Evolutionary conservation across 768 basidiomycete genomes (phyloP).

Genomic region (Lentinus brumalis): DNA sequence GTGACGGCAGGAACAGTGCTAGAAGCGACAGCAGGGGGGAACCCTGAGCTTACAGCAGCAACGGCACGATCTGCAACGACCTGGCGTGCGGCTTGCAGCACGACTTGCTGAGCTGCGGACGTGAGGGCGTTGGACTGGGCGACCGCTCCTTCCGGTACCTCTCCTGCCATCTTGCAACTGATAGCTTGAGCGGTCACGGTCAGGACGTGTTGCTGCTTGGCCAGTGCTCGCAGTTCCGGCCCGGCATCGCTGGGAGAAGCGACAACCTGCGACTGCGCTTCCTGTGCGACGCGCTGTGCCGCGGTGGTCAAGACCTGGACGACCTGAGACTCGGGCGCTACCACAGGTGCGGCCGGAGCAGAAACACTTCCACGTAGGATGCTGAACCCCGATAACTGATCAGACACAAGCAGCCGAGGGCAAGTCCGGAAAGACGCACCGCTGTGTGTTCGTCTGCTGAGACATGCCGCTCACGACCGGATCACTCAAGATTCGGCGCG

Average conservation of each 20-base stretch:
- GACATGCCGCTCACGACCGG: constrained; percentile 29
- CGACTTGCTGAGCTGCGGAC: constrained; percentile 79
- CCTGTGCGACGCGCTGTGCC: constrained; percentile 76
- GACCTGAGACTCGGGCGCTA: constrained; percentile 65
- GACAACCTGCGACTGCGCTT: constrained; percentile 68
- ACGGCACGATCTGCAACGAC: constrained; percentile 55
- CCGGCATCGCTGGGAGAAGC: constrained; percentile 48
- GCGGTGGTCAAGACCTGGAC: constrained; percentile 77
- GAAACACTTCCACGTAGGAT: constrained; percentile 24
- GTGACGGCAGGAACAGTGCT: constrained; percentile 43
- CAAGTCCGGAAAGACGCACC: constrained; percentile 27
- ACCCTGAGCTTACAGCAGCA: constrained; percentile 44
- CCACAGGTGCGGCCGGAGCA: constrained; percentile 36
- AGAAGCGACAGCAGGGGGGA: constrained; percentile 33
- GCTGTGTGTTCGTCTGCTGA: constrained; percentile 31
- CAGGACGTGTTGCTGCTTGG: constrained; percentile 81
- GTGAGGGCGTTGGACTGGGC: constrained; percentile 59
- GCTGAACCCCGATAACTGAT: not conserved
- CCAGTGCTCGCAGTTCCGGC: constrained; percentile 64
- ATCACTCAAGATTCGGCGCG: constrained; percentile 46
- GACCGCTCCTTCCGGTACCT: constrained; percentile 44
- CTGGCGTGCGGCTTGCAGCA: constrained; percentile 71
- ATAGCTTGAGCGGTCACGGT: constrained; percentile 73
- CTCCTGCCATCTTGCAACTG: constrained; percentile 65
- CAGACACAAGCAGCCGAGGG: not conserved